phyloP scores from a whole-genome alignment of 2,329 filamentous ascomycete species.

The Plenodomus tracheiphilus region DNA sequence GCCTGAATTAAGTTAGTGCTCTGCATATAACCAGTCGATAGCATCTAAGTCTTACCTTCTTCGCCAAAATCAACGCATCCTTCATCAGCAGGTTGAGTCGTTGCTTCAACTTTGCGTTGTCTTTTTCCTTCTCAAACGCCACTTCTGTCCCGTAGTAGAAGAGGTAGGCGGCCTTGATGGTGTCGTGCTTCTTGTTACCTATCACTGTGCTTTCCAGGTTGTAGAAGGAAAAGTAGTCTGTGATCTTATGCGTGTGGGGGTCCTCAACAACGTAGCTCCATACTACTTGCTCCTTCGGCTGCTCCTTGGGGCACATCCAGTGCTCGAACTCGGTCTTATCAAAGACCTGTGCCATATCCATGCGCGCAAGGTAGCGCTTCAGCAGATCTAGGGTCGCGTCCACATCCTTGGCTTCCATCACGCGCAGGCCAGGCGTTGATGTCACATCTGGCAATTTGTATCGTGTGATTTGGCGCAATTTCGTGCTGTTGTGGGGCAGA shows the following conservation, averaged over 20 bases:
- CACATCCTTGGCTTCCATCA: conserved; percentile 79
- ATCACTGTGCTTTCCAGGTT: conserved; percentile 92
- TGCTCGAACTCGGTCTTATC: conserved; percentile 79
- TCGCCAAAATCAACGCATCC: conserved; percentile 86
- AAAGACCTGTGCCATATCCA: conserved; percentile 83
- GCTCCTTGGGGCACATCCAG: conserved; percentile 75
- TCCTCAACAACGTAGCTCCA: conserved; percentile 91
- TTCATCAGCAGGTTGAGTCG: conserved; percentile 79
- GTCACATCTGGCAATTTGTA: conserved; percentile 80
- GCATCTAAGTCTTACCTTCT: conserved; percentile 58
- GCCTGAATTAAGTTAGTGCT: conserved; percentile 44
- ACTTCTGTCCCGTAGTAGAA: conserved; percentile 94
- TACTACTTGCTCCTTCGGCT: conserved; percentile 70
- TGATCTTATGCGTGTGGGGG: conserved; percentile 73
- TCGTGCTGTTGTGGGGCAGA: conserved; percentile 80
- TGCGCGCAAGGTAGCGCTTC: conserved; percentile 75
- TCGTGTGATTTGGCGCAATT: conserved; percentile 80
- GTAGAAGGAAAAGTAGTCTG: conserved; percentile 98
- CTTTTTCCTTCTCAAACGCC: conserved; percentile 62
- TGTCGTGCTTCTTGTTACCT: conserved; percentile 73
- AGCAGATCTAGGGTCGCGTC: conserved; percentile 75
- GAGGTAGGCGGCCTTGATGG: conserved; percentile 87
- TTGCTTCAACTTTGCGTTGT: conserved; percentile 67
- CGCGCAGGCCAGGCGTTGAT: conserved; percentile 72
- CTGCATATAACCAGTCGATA: background rate